A percentile compares a stretch with the other conserved stretches of the same genome.
These are phyloP conservation scores for Tausonia pullulans DNA, from an alignment of 1,284 basidiomycete genomes.

Conservation along the genomic window DNA sequence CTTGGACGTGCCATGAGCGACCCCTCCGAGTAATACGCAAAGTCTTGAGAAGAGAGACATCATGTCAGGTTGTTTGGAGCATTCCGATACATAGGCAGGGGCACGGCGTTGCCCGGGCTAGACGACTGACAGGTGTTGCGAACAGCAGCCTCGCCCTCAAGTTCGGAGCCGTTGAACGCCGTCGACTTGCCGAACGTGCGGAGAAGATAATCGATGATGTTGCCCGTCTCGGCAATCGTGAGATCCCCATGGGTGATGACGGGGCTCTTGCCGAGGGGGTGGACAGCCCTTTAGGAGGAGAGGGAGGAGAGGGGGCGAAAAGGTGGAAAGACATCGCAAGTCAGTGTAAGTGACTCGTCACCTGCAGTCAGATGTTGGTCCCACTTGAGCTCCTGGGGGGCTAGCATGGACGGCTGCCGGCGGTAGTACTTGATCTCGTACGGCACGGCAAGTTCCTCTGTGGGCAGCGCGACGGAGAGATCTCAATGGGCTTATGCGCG, in stretches of 20 bases:
- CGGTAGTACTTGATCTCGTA: conserved; percentile 12
- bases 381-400: conserved; percentile 13
- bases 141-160: neutral
- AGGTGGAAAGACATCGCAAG: too few species aligned
- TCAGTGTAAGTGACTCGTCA: neutral
- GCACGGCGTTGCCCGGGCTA: too few species aligned
- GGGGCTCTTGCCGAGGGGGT: conserved; percentile 14
- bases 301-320: too few species aligned
- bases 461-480: too few species aligned
- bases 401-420: conserved; percentile 2
- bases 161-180: neutral
- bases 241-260: conserved; percentile 8
- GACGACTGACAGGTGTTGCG: too few species aligned
- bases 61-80: too few species aligned
- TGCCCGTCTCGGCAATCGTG: conserved; percentile 15
- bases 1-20: conserved; percentile 7
- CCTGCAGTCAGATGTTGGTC: neutral
- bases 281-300: neutral
- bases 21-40: conserved; percentile 13
- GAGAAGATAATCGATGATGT: conserved; percentile 15
- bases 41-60: neutral
- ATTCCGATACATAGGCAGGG: too few species aligned
- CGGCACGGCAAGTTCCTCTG: conserved; percentile 8
- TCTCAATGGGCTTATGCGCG: too few species aligned
- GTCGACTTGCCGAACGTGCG: neutral